Percentiles rank a stretch among this genome's conserved stretches.
phyloP scores from a whole-genome alignment of 768 basidiomycete species.

The Lactifluus volemus region DNA sequence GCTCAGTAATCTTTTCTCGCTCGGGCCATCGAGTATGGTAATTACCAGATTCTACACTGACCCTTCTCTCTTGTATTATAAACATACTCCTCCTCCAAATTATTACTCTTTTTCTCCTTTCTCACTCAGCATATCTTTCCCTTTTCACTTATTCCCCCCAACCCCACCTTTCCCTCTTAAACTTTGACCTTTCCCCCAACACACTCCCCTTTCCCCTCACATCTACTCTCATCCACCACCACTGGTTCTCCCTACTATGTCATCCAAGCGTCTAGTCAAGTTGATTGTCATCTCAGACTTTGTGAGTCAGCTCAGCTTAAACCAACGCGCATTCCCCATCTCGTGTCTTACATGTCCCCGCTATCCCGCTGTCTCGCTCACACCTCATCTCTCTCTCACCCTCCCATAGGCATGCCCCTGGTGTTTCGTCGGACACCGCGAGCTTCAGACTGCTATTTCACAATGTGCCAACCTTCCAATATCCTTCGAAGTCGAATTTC shows the following conservation, averaged over 20 bases:
- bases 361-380: neutral
- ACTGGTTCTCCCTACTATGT: neutral
- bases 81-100: slow-evolving; percentile 8
- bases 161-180: neutral
- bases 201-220: neutral
- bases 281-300: slow-evolving; percentile 27
- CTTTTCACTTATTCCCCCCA: neutral
- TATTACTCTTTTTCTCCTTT: slow-evolving; percentile 2
- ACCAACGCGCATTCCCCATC: neutral
- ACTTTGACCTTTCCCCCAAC: neutral
- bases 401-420: slow-evolving; percentile 30
- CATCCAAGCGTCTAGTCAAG: slow-evolving; percentile 15
- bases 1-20: slow-evolving; percentile 18
- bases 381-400: neutral
- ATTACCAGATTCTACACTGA: slow-evolving; percentile 8
- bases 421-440: slow-evolving; percentile 36
- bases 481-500: slow-evolving; percentile 36
- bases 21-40: slow-evolving; percentile 10
- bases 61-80: slow-evolving; percentile 12
- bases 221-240: neutral
- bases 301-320: slow-evolving; percentile 22
- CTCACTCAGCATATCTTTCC: slow-evolving; percentile 6
- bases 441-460: slow-evolving; percentile 32
- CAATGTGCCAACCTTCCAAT: slow-evolving; percentile 26
- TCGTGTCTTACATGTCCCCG: neutral